Conservation (phyloP, 768 basidiomycete species). For the Tricholoma matsutake region DNA sequence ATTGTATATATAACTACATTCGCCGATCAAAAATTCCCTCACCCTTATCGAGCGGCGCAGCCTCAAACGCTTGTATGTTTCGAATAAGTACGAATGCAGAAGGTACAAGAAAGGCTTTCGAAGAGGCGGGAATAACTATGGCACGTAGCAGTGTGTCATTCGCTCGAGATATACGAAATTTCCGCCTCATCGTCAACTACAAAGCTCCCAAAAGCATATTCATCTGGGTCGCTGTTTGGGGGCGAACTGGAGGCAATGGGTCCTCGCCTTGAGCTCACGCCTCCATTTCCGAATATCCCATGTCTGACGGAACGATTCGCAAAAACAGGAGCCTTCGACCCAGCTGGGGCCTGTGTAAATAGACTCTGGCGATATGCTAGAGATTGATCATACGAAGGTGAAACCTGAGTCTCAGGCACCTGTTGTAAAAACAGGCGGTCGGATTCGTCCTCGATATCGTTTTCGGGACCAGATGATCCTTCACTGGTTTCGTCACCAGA, state of each 20-base stretch:
- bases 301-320: conserved; percentile 44
- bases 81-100: neutral
- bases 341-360: conserved; percentile 59
- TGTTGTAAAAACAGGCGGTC: conserved; percentile 68
- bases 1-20: too few species aligned
- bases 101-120: neutral
- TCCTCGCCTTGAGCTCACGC: conserved; percentile 17
- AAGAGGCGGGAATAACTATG: conserved; percentile 4
- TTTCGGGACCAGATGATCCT: conserved; percentile 54
- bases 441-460: conserved; percentile 57
- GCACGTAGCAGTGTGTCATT: conserved; percentile 6
- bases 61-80: too few species aligned
- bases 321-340: conserved; percentile 50
- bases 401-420: conserved; percentile 61
- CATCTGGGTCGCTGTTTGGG: conserved; percentile 50
- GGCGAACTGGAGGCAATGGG: conserved; percentile 59
- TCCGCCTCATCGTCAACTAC: conserved; percentile 79
- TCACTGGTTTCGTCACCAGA: conserved; percentile 78
- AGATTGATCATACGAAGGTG: conserved; percentile 71
- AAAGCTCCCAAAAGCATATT: conserved; percentile 75
- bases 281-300: conserved; percentile 35
- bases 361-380: conserved; percentile 69
- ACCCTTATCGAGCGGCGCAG: too few species aligned
- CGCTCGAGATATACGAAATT: conserved; percentile 41
- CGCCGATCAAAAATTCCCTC: too few species aligned